Evolutionary conservation across 108 stramenopile genomes (phyloP), one percentile per base, ranked within the genome.

Genomic region (Hondaea fermentalgiana): DNA sequence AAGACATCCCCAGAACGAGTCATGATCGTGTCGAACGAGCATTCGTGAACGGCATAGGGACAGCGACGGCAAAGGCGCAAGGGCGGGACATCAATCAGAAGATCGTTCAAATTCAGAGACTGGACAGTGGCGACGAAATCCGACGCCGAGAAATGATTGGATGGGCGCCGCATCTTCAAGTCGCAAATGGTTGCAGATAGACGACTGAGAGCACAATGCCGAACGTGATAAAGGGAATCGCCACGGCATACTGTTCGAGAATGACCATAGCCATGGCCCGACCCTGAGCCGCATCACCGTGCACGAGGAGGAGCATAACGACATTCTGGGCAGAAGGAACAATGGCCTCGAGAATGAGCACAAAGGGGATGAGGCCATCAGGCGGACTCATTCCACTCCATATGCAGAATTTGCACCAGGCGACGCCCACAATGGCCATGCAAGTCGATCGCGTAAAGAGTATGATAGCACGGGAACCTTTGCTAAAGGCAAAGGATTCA

Each of bases 301-400:
- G 76, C n/a, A 83, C 76, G 0, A 83, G 76, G 23, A 83, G 51
- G 6, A 83, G 76, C 76, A 83, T 83, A 3, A 83, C 76, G 51
- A 83, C 76, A 45, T 83, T 83, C 49, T 83, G 76, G 1, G 76
- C 76, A 6, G 76, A 83, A 12, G 76, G 76, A 6, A 83, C 76
- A 12, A 83, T 28, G 23, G 76, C 76, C 28, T 83, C 76, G 51
- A 83, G 49, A 83, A 83, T 25, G 25, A 83, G 76, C 16, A 83
- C 76, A 45, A 83, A 83, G 16, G 76, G 76, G 3, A 83, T 53
- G n/a, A 83, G 51, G n/a, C 76, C 76, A 53, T 47, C 25, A 0
- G 76, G 49, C 12, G 45, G 49, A 12, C n/a, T 53, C 45, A 83
- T 47, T 6, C 51, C 76, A 6, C 23, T 53, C 51, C 76, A 53